These are phyloP conservation scores for Termitomyces sp. DNA, from an alignment of 768 basidiomycete genomes.

Conservation along the genomic window DNA sequence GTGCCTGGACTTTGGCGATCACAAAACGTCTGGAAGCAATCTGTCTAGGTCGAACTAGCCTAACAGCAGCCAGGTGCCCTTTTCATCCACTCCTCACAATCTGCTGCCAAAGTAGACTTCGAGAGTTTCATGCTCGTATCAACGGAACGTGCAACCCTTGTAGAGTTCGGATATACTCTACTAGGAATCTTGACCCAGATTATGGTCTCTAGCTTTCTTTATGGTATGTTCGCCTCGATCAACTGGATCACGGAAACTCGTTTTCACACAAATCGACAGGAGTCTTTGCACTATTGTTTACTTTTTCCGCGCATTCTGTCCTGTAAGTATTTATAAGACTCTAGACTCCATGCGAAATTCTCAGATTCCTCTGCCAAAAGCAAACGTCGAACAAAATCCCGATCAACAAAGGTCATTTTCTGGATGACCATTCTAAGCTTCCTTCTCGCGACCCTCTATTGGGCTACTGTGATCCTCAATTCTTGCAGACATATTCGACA, in stretches of 20 bases:
- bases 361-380: background rate
- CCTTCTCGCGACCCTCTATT: constrained; percentile 1
- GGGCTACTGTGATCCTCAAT: background rate
- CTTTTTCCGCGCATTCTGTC: background rate
- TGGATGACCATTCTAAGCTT: background rate
- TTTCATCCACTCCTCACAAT: background rate
- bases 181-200: background rate
- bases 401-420: background rate
- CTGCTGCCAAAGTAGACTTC: background rate
- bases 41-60: background rate
- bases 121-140: background rate
- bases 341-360: background rate
- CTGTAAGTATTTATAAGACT: background rate
- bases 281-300: background rate
- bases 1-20: background rate
- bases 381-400: background rate
- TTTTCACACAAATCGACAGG: background rate
- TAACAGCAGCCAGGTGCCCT: background rate
- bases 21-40: background rate
- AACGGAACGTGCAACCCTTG: background rate
- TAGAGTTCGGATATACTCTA: background rate
- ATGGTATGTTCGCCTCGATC: background rate
- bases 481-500: background rate
- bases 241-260: background rate
- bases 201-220: background rate